A percentile compares a stretch with the other conserved stretches of the same genome.
Evolutionary conservation across 2,329 filamentous ascomycete species (phyloP).

Genomic region (Fusarium keratoplasticum): DNA sequence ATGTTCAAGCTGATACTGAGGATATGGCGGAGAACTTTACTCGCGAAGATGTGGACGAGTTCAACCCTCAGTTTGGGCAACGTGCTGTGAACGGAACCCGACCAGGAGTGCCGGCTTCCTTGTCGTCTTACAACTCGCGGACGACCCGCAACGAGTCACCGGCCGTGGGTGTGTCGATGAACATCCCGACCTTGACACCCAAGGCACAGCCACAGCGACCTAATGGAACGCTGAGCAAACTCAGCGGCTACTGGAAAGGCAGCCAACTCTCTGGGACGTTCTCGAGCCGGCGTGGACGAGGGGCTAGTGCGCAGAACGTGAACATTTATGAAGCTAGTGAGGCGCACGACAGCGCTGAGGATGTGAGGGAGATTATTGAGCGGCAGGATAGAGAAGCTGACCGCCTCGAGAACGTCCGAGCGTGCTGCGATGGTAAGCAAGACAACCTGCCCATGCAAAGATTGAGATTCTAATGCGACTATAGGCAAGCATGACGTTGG

Average conservation of each 20-base stretch:
- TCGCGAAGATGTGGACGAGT: conserved; percentile 77
- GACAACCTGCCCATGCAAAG: background rate
- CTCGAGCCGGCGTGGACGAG: conserved; percentile 65
- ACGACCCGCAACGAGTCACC: conserved; percentile 76
- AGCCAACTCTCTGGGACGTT: conserved; percentile 62
- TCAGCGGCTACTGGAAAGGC: conserved; percentile 71
- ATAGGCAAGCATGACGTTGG: conserved; percentile 81
- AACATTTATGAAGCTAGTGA: conserved; percentile 71
- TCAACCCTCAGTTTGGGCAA: conserved; percentile 74
- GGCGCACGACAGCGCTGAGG: conserved; percentile 83
- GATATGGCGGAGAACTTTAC: conserved; percentile 69
- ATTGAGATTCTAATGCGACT: conserved; percentile 38
- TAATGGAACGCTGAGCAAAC: conserved; percentile 64
- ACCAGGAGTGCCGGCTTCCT: conserved; percentile 69
- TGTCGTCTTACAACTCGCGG: conserved; percentile 85
- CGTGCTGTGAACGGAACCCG: conserved; percentile 53
- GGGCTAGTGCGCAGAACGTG: conserved; percentile 55
- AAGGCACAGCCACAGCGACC: conserved; percentile 54
- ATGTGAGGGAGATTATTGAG: conserved; percentile 83
- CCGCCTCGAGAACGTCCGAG: conserved; percentile 91
- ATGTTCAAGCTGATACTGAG: conserved; percentile 71
- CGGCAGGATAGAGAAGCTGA: conserved; percentile 81
- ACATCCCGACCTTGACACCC: conserved; percentile 68
- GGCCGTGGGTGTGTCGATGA: conserved; percentile 60
- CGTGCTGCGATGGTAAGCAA: conserved; percentile 92